Base-by-base conservation (phyloP, 2,329 filamentous ascomycete species). In the Pseudovirgaria hyperparasitica region DNA sequence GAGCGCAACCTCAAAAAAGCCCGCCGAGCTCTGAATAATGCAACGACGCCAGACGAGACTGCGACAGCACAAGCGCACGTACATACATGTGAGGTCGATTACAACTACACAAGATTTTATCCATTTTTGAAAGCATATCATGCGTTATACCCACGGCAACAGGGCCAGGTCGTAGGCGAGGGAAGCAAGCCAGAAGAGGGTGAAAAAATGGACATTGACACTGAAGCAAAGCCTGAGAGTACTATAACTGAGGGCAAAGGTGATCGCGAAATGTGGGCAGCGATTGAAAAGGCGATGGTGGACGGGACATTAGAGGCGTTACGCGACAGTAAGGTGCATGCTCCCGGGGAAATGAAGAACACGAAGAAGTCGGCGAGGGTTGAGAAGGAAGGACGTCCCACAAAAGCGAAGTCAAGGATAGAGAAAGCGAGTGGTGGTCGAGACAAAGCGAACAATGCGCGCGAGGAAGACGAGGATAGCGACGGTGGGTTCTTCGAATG, bases 101-200 rank as follows among this genome's bases (percentile, higher is more conserved):
- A 80, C 35, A 74, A 81, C 40, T 90, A 90, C 46, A 72, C 80
- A 2, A 65, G 71, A 28, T 78, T 76, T 51, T 80, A 71, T 35
- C 82, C 82, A 2, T 68, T 80, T 23, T 62, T 75, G 41, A 72
- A 81, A 49, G 60, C 66, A 13, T 90, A 90, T 52, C 63, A 80
- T 37, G 63, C 67, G 12, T 48, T 76, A 3, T 76, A 65, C 35
- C 49, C 53, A 4, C 47, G 38, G 9, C 45, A 44, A 25, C 45
- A 35, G 16, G n/a, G n/a, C n/a, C n/a, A n/a, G n/a, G n/a, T n/a
- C n/a, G n/a, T n/a, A n/a, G n/a, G n/a, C n/a, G 30, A 30, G 15
- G 33, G 33, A 5, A 42, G 32, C 13, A 47, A 40, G 17, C 22
- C 22, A 22, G 32, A 24, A 28, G 25, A 39, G 4, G 23, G 32